phyloP scores from a whole-genome alignment of 225 moss, liverwort and hornwort genomes.

The Physcomitrium patens region DNA sequence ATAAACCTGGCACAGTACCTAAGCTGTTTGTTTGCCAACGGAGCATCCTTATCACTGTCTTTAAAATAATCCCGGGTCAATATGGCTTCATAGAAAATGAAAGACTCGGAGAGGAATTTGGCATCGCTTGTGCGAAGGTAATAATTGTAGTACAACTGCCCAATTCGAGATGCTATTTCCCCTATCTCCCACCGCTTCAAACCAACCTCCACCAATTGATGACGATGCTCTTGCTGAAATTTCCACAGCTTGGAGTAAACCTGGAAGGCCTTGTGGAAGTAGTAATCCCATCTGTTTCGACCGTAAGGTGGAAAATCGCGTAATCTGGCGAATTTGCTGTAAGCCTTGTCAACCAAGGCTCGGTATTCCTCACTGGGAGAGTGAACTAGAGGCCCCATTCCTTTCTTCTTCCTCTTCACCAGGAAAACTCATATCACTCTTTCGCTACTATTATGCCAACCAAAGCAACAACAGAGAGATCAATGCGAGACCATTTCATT shows the following conservation, averaged over 20 bases:
- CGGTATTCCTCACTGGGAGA: conserved; percentile 90
- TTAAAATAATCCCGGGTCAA: conserved; percentile 93
- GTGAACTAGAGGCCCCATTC: conserved; percentile 75
- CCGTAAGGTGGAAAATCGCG: conserved; percentile 91
- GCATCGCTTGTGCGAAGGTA: conserved; percentile 96
- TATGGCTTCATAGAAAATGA: conserved; percentile 95
- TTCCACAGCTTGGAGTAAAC: conserved; percentile 96
- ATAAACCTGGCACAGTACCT: conserved; percentile 92
- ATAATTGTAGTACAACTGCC: conserved; percentile 96
- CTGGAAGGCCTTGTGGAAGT: conserved; percentile 91
- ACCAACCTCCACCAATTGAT: conserved; percentile 80
- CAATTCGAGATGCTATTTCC: conserved; percentile 95
- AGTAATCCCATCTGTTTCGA: conserved; percentile 92
- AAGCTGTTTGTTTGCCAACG: conserved; percentile 89
- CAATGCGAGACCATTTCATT: too few species aligned
- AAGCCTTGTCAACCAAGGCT: conserved; percentile 85
- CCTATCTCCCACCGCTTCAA: conserved; percentile 99
- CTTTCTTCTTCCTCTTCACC: conserved; percentile 15
- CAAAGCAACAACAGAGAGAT: not conserved
- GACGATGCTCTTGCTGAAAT: conserved; percentile 96
- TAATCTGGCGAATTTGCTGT: conserved; percentile 86
- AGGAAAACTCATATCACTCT: conserved; percentile 43
- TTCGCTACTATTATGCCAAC: conserved; percentile 33
- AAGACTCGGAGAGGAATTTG: conserved; percentile 90
- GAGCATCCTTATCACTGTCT: conserved; percentile 81